phyloP scores from a whole-genome alignment of 2,329 filamentous ascomycete species.

The Boeremia lycopersici region DNA sequence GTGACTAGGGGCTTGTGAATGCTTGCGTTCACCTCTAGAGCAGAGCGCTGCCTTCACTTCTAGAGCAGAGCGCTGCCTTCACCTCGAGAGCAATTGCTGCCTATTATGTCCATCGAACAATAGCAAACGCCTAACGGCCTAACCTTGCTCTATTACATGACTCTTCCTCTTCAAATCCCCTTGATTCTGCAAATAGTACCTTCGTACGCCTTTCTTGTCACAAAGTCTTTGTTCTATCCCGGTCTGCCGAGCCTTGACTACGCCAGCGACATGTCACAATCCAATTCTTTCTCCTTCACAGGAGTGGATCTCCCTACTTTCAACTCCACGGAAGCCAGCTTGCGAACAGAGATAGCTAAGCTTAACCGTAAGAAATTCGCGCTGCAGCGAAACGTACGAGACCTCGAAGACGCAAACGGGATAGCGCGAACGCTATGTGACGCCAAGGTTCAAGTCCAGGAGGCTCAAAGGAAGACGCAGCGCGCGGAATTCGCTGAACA shows the following conservation, averaged over 20 bases:
- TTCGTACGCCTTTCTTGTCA: not conserved
- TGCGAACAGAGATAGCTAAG: not conserved
- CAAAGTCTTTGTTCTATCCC: conserved; percentile 1
- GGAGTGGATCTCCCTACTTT: not conserved
- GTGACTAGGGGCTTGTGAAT: not conserved
- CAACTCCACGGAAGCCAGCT: not conserved
- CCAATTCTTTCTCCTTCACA: conserved; percentile 1
- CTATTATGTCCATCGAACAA: not conserved
- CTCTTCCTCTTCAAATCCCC: not conserved
- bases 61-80: too few relatives aligned
- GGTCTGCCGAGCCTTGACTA: not conserved
- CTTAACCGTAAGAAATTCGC: not conserved
- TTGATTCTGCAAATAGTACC: not conserved
- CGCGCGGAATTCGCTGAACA: conserved; percentile 10
- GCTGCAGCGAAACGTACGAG: not conserved
- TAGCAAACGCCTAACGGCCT: not conserved
- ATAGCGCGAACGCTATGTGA: not conserved
- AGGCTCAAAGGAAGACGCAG: conserved; percentile 3
- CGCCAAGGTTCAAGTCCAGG: not conserved
- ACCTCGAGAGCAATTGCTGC: not conserved
- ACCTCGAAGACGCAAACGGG: not conserved
- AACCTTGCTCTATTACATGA: not conserved
- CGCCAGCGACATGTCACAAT: not conserved
- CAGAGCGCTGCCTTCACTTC: not conserved
- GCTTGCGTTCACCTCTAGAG: not conserved